Base-by-base conservation (phyloP, 495 filamentous ascomycete genomes). In the Aspergillus sclerotiicarbonarius region DNA sequence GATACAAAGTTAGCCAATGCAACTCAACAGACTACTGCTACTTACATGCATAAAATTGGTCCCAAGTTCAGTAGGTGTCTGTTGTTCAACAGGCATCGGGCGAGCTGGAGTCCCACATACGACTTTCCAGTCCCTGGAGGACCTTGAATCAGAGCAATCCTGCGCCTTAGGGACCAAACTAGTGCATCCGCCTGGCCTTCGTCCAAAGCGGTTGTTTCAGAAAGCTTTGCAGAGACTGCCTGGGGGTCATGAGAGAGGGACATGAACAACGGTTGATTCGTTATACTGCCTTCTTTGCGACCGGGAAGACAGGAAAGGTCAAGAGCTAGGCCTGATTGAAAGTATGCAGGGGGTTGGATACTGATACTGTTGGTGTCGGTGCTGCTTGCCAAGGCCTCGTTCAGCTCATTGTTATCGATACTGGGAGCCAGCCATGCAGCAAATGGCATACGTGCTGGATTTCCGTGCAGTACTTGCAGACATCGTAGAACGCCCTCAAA, bases 101-200 rank as follows among this genome's bases (percentile, higher is more conserved):
- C 78, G 18, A 83, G 53, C 56, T 76, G 57, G 7, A 74, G 58
- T 4, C 70, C 71, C 7, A 71, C 60, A 37, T 61, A 68, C 20
- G 68, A 70, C 68, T 91, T 90, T 13, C 89, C 89, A 0, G 87
- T 90, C 4, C 89, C 89, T 0, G 89, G 89, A 0, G 89, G 89
- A 0, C 89, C 89, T 71, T 91, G 88, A 29, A 89, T 86, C 1
- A 90, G 70, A 4, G 83, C 82, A 12, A 89, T 54, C 7, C 72
- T 76, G 3, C 79, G 72, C 4, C 70, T 76, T 1, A 92, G 69
- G 10, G 80, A 70, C 25, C 79, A 71, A 6, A 87, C 63, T 16
- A 91, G 65, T 18, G 85, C 83, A 0, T 64, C 61, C 19, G 79
- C 78, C 62, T 92, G 86, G 1, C 71, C 77, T n/a, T 70, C 52